A percentile compares a stretch with the other conserved stretches of the same genome.
phyloP scores from a whole-genome alignment of 805 yeast species.

The Wickerhamomyces queroliae region DNA sequence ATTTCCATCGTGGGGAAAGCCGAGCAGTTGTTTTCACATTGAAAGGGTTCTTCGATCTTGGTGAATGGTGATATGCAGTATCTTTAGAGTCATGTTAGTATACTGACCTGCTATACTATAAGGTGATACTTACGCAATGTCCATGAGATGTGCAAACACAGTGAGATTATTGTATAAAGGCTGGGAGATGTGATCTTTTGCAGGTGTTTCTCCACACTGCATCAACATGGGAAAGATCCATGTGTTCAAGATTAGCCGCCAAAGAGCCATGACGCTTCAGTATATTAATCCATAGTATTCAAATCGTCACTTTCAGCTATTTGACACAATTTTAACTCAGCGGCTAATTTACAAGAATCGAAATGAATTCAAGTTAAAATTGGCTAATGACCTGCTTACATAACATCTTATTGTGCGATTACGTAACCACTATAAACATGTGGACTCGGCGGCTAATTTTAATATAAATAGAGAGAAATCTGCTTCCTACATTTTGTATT shows the following conservation, averaged over 20 bases:
- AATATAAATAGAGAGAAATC: not conserved
- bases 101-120: too few species aligned
- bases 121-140: conserved; percentile 16
- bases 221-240: not conserved
- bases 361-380: too few species aligned
- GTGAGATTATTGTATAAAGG: conserved; percentile 10
- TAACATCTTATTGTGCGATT: too few species aligned
- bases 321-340: too few species aligned
- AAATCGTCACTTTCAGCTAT: too few species aligned
- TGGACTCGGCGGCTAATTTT: not conserved
- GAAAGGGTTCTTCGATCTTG: conserved; percentile 15
- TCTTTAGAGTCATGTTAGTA: not conserved
- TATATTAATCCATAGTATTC: too few species aligned
- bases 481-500: not conserved
- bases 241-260: not conserved
- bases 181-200: conserved; percentile 2
- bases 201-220: too few species aligned
- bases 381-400: not conserved
- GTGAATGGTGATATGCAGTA: conserved; percentile 21
- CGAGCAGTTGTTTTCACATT: conserved; percentile 19
- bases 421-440: not conserved
- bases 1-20: conserved; percentile 17
- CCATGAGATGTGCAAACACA: conserved; percentile 17
- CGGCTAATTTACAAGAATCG: too few species aligned
- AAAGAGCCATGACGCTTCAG: too few species aligned